Conservation (phyloP, 768 basidiomycete genomes). For the Phaffia tasmanica region DNA sequence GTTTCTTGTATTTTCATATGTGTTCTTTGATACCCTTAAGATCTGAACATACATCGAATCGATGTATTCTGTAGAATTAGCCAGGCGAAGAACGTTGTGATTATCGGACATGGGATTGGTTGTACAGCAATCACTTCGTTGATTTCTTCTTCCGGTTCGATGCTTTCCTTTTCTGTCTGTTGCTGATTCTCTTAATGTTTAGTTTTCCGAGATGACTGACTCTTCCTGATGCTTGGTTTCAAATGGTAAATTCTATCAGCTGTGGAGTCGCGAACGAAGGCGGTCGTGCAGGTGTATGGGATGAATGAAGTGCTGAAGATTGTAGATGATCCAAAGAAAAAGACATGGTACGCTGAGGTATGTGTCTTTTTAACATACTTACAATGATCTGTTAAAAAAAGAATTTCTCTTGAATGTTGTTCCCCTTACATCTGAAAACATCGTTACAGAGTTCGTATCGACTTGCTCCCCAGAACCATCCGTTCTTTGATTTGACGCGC, state of each 20-base stretch:
- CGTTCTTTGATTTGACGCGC: constrained; percentile 33
- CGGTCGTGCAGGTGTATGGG: constrained; percentile 69
- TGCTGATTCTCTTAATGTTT: background rate
- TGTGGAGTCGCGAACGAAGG: constrained; percentile 55
- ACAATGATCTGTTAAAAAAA: background rate
- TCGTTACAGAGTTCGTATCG: constrained; percentile 16
- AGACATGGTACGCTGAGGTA: constrained; percentile 13
- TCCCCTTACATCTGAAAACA: background rate
- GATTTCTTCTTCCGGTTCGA: background rate
- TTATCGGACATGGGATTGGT: constrained; percentile 81
- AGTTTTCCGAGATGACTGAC: background rate
- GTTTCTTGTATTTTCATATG: constrained; percentile 32
- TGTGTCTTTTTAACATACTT: background rate
- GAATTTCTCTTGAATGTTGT: background rate
- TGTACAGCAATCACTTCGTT: constrained; percentile 41
- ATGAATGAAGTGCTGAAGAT: constrained; percentile 36
- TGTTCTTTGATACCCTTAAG: constrained; percentile 4
- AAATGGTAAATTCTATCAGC: constrained; percentile 40
- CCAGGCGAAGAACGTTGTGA: constrained; percentile 53
- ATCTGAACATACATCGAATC: constrained; percentile 2
- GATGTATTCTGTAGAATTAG: constrained; percentile 50
- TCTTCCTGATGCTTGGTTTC: background rate
- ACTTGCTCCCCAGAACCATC: constrained; percentile 42
- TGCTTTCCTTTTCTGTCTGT: background rate
- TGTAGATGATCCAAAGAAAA: constrained; percentile 4